Evolutionary conservation across 176 grass and related monocot genomes (phyloP), one percentile per base, ranked within the genome.

Genomic region (Avena eriantha): DNA sequence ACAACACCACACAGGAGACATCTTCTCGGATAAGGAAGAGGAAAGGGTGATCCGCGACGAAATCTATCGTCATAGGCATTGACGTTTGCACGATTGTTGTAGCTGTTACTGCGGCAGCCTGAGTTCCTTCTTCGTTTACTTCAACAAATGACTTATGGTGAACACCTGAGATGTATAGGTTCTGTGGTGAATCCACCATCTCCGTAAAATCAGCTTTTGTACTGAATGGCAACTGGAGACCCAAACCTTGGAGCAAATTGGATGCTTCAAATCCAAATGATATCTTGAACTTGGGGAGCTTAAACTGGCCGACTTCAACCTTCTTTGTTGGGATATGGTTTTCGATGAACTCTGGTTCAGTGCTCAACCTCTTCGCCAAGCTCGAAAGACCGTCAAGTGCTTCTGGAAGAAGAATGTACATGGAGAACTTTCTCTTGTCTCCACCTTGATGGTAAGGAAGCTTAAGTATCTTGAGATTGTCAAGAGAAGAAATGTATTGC

Each of bases 1-100:
- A 88, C 35, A 88, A 61, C 43, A 88, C 86, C 14, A 88, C 77
- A 1, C 86, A 78, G 8, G 90, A 85, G 71, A 88, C 57, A 60
- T 69, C 66, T 69, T 69, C 66, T 17, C 33, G 66, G 33, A 69
- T 35, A 69, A 69, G 16, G 66, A 69, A 69, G 66, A 69, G 31
- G 33, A 69, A 69, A 36, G 66, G 66, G 16, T 69, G 66, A 69
- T 69, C 66, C 33, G 82, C 90, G 1, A 92, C 31, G 5, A 92
- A 92, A 68, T 92, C 90, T 18, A 78, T 6, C 51, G 5, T 41
- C 39, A 6, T 5, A 7, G 39, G 39, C 39, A 41, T 7, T 41
- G 39, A 41, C 7, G 39, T 41, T 41, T 41, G 39, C 39, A 41
- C 7, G 39, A 41, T 41, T 41, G 39, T 41, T 41, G 39, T 41